Conservation (phyloP, 768 basidiomycete genomes). For the Panaeolus papilionaceus region DNA sequence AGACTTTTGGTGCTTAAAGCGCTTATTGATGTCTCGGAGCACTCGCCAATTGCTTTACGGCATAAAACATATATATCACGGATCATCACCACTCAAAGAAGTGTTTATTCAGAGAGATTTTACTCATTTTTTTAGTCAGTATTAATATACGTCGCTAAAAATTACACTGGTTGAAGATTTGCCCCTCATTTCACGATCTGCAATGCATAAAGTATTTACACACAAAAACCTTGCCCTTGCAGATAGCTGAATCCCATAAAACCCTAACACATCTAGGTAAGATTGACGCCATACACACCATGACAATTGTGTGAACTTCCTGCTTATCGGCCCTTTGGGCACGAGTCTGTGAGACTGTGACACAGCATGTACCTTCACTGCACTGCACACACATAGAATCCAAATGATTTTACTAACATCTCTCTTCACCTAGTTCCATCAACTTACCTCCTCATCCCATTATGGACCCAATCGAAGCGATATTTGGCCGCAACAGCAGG, state of each 20-base stretch:
- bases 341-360: not conserved
- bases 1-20: not conserved
- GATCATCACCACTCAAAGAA: too few species aligned
- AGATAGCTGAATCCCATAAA: too few species aligned
- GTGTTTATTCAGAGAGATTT: too few species aligned
- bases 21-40: not conserved
- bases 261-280: not conserved
- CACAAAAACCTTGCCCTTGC: too few species aligned
- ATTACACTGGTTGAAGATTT: too few species aligned
- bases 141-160: too few species aligned
- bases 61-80: too few species aligned
- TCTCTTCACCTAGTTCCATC: not conserved
- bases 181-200: too few species aligned
- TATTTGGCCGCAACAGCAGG: not conserved
- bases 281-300: not conserved
- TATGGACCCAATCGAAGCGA: not conserved
- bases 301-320: constrained; percentile 1
- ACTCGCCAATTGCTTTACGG: too few species aligned
- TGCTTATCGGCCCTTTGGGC: not conserved
- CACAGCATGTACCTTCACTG: not conserved
- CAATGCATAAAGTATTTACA: too few species aligned
- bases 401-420: not conserved
- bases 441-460: not conserved
- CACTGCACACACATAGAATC: not conserved
- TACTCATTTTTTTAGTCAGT: too few species aligned